Evolutionary conservation across 1,284 basidiomycete genomes (phyloP).

Genomic region (Ustilago loliicola): DNA sequence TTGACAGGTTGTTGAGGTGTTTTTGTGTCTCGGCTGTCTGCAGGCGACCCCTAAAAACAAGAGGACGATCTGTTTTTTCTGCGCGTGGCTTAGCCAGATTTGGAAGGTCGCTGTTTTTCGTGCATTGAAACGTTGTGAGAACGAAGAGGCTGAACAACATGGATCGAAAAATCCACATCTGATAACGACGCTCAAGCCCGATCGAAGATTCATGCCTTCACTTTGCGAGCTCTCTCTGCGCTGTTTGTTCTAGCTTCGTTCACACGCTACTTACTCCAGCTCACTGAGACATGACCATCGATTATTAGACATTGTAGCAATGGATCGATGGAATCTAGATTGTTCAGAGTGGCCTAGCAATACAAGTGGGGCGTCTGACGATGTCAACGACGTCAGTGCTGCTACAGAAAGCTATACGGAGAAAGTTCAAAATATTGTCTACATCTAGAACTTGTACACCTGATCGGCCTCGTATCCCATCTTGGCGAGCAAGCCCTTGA

Average conservation of each 20-base stretch:
- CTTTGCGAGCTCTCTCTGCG: too few species aligned
- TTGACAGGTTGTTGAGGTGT: constrained; percentile 26
- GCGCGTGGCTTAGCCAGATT: constrained; percentile 12
- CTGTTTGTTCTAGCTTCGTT: too few species aligned
- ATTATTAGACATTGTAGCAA: too few species aligned
- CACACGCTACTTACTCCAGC: too few species aligned
- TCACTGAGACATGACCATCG: too few species aligned
- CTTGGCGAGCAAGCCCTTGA: constrained; percentile 65
- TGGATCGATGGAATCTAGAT: background rate
- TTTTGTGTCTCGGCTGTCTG: constrained; percentile 23
- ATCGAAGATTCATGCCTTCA: background rate
- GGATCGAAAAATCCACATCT: background rate
- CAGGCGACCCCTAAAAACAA: constrained; percentile 24
- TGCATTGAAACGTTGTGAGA: too few species aligned
- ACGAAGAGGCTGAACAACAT: too few species aligned
- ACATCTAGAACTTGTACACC: constrained; percentile 63
- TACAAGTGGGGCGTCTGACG: background rate
- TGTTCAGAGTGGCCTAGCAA: constrained; percentile 4
- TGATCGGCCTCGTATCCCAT: constrained; percentile 67
- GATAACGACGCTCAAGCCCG: background rate
- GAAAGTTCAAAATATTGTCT: background rate
- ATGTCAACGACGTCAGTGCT: background rate
- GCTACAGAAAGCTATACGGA: background rate
- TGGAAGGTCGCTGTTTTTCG: constrained; percentile 18
- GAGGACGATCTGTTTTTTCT: background rate